Evolutionary conservation across 768 basidiomycete species (phyloP).

Genomic region (Suillus alpinus): DNA sequence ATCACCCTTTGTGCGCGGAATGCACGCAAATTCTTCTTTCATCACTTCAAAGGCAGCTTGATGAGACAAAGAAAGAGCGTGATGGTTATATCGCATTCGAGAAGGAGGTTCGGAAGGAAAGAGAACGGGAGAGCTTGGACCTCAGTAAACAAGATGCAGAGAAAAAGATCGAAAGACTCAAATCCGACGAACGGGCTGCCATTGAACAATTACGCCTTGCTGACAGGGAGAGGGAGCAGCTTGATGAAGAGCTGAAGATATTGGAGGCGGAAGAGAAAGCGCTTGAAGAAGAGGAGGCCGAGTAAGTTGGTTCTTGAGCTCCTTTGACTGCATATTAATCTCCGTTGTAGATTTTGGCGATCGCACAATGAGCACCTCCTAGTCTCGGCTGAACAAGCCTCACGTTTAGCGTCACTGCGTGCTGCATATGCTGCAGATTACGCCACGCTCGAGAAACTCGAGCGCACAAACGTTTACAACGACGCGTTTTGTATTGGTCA

Average conservation of each 20-base stretch:
- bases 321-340: background rate
- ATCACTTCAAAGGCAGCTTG: constrained; percentile 74
- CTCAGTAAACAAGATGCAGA: constrained; percentile 63
- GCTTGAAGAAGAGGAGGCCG: constrained; percentile 80
- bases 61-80: constrained; percentile 87
- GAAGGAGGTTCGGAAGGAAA: constrained; percentile 79
- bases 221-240: constrained; percentile 71
- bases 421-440: constrained; percentile 79
- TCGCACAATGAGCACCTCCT: constrained; percentile 72
- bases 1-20: constrained; percentile 93
- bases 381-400: constrained; percentile 59
- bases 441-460: constrained; percentile 76
- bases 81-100: constrained; percentile 95
- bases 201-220: constrained; percentile 73
- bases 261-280: constrained; percentile 76
- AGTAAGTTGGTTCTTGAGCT: constrained; percentile 46
- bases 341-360: constrained; percentile 69
- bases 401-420: constrained; percentile 68
- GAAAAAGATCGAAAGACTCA: constrained; percentile 70
- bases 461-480: constrained; percentile 92
- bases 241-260: constrained; percentile 67
- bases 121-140: constrained; percentile 65
- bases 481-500: constrained; percentile 96
- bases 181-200: constrained; percentile 62
- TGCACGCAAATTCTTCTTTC: constrained; percentile 83